Evolutionary conservation across 176 grass and related monocot genomes (phyloP), one percentile per base, ranked within the genome.

Genomic region (sorghum (Sorghum bicolor)): DNA sequence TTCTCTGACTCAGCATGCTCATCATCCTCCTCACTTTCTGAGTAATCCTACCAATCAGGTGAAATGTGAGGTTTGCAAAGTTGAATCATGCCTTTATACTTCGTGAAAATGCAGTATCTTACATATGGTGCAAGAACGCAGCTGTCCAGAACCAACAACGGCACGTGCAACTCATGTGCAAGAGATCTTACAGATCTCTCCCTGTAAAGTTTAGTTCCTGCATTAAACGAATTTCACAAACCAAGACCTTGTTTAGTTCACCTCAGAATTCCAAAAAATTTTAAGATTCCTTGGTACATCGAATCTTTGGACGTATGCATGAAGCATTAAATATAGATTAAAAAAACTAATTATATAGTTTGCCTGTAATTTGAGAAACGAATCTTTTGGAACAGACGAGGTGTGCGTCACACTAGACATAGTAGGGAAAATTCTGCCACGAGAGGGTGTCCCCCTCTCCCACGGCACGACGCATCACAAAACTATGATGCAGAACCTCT

Each of bases 151-250:
- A 98, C 84, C 30, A 94, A 74, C 13, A 98, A 75, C 3, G 89
- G 93, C 25, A 96, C 93, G 60, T 72, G 70, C 86, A 94, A 89
- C 85, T 96, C 93, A 67, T 77, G 83, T 39, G 96, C 96, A 25
- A 94, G 73, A 67, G 91, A 89, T 92, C 93, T 95, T 60, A 94
- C 88, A 66, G 95, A 63, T 85, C 91, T 92, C 85, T 95, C 93
- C 81, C 91, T 82, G 80, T 92, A 95, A 67, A 98, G 93, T 78
- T 98, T 93, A 79, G 96, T 98, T 94, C 96, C 93, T 98, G 74
- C 58, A 90, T 32, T 62, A 72, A 76, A 83, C 4, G 66, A 70
- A 80, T 41, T 38, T 72, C 83, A 92, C 41, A 86, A 82, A 9
- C 24, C 33, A 17, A 44, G n/a, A n/a, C n/a, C n/a, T n/a, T n/a